Base-by-base conservation (phyloP, 805 yeast genomes). In the Saturnispora gosingensis region DNA sequence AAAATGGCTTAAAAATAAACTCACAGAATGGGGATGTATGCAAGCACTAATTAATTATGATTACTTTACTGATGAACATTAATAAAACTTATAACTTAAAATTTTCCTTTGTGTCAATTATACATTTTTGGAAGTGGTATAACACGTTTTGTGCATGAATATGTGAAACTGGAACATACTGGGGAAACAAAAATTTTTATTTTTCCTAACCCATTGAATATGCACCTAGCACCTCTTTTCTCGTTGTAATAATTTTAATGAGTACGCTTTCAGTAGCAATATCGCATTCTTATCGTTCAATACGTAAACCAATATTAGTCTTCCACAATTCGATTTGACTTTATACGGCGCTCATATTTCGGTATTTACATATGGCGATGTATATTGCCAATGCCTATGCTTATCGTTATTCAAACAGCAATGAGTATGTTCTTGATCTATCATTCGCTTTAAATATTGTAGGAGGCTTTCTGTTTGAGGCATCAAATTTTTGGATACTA, bases 1-100 rank as follows among this genome's bases (percentile, higher is more conserved):
- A 58, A 87, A 81, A 46, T 93, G 99, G 99, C 72, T 93, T 45
- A 87, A 89, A 61, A 88, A 87, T 62, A 93, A 93, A 68, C 86
- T 93, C 49, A 85, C 89, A 0, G 97, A 91, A 67, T 93, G 98
- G 98, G 98, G 99, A 0, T 91, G 98, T 67, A 91, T 91, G 98
- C 99, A 91, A 69, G 97, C 97, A 0, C 71, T 91, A 47, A 90
- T 91, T 65, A 95, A 91, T 67, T 91, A 85, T 66, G 97, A 93
- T 64, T 91, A 95, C 38, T 93, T 97, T 95, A 81, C 78, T 58
- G 71, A 72, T 50, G 64, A 63, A 43, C 46, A 51, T 34, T 57
- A 52, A 24, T 48, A 11, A 24, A 38, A 38, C 22, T 38, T 38
- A 38, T 38, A 38, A 18, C 16, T 38, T 38, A 20, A 30, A 18